phyloP scores from a whole-genome alignment of 345 rosid genomes.

The Eucalyptus victrix region DNA sequence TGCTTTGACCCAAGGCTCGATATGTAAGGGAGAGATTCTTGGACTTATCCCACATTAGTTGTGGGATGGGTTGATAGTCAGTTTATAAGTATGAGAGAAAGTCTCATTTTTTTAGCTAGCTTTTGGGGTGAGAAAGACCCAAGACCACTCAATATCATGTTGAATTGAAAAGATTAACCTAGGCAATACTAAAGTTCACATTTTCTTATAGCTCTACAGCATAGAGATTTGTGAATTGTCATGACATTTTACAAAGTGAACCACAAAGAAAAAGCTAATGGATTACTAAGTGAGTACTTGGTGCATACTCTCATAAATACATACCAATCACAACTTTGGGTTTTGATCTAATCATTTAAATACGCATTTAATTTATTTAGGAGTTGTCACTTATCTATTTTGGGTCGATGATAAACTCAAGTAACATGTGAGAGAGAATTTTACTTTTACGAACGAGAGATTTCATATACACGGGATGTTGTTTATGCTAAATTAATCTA shows the following conservation, averaged over 20 bases:
- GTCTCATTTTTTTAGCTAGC: too few species aligned
- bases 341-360: too few species aligned
- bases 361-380: background rate
- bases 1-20: too few species aligned
- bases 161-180: background rate
- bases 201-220: background rate
- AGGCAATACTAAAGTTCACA: background rate
- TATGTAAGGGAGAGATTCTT: too few species aligned
- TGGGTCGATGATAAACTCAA: background rate
- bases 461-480: background rate
- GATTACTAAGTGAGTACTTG: background rate
- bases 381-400: background rate
- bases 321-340: background rate
- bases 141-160: background rate
- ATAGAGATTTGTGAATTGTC: background rate
- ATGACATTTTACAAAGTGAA: background rate
- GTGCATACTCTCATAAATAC: background rate
- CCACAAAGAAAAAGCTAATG: background rate
- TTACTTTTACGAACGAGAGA: background rate
- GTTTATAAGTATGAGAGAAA: too few species aligned
- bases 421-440: background rate
- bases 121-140: too few species aligned
- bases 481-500: background rate
- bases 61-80: too few species aligned
- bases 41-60: too few species aligned